Evolutionary conservation across 495 filamentous ascomycete genomes (phyloP).

Genomic region (Penicillium tannophilum): DNA sequence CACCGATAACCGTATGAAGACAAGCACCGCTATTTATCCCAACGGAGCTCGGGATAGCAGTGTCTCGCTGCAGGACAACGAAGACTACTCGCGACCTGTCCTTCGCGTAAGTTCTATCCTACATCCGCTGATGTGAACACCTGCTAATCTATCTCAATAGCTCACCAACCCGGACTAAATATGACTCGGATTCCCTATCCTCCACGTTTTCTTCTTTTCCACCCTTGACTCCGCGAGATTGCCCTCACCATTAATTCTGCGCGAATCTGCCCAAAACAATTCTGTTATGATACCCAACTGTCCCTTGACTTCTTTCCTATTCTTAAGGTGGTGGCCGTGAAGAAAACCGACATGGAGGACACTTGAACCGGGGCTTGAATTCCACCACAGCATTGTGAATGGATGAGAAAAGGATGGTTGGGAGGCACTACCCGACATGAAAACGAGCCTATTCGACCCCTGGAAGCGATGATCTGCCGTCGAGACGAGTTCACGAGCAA

Average conservation of each 20-base stretch:
- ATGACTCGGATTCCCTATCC: slow-evolving; percentile 7
- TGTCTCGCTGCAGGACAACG: slow-evolving; percentile 56
- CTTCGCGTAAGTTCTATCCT: slow-evolving; percentile 46
- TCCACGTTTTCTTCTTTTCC: slow-evolving; percentile 12
- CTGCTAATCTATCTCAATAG: slow-evolving; percentile 36
- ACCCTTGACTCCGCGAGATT: slow-evolving; percentile 20
- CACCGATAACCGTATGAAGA: slow-evolving; percentile 49
- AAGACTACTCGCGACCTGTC: slow-evolving; percentile 60
- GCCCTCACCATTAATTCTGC: slow-evolving; percentile 35
- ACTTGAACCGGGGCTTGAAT: neutral
- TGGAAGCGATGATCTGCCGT: slow-evolving; percentile 13
- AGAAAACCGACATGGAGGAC: slow-evolving; percentile 12
- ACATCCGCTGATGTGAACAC: neutral
- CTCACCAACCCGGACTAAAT: slow-evolving; percentile 56
- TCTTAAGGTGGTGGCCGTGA: slow-evolving; percentile 19
- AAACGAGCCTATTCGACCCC: slow-evolving; percentile 2
- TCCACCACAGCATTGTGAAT: neutral
- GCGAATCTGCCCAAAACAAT: slow-evolving; percentile 38
- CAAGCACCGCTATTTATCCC: slow-evolving; percentile 39
- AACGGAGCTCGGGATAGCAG: slow-evolving; percentile 53
- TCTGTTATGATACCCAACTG: slow-evolving; percentile 52
- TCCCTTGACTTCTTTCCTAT: slow-evolving; percentile 37
- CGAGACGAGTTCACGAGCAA: slow-evolving; percentile 24
- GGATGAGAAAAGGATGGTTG: slow-evolving; percentile 6
- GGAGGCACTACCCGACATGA: slow-evolving; percentile 8